phyloP scores from a whole-genome alignment of 495 filamentous ascomycete genomes.

The Aspergillus bridgeri region DNA sequence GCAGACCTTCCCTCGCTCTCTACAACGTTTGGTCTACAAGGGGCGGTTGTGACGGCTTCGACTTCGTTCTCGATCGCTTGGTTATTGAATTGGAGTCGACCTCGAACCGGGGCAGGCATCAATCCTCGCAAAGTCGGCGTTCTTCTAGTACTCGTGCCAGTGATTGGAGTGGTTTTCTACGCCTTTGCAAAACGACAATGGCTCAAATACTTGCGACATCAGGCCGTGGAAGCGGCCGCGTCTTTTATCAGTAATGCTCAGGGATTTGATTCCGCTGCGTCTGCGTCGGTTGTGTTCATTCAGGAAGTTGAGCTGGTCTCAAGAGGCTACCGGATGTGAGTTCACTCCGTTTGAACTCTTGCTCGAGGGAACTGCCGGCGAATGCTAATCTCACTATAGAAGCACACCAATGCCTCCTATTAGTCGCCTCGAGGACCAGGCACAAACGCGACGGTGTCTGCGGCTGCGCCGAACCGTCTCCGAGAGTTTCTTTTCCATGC shows the following conservation, averaged over 20 bases:
- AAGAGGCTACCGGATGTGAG: slow-evolving; percentile 86
- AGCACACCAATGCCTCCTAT: slow-evolving; percentile 83
- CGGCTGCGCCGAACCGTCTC: slow-evolving; percentile 73
- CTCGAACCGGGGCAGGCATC: slow-evolving; percentile 31
- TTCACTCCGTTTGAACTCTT: slow-evolving; percentile 2
- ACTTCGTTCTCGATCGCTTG: slow-evolving; percentile 69
- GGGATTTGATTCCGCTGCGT: slow-evolving; percentile 76
- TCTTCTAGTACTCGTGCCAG: slow-evolving; percentile 53
- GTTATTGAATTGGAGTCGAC: slow-evolving; percentile 63
- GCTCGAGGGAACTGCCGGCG: not conserved
- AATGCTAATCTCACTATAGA: slow-evolving; percentile 51
- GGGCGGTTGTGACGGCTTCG: slow-evolving; percentile 49
- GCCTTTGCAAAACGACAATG: slow-evolving; percentile 77
- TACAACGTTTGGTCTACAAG: slow-evolving; percentile 44
- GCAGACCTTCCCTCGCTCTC: slow-evolving; percentile 40
- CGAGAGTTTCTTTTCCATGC: slow-evolving; percentile 62
- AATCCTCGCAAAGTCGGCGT: slow-evolving; percentile 51
- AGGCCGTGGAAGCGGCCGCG: slow-evolving; percentile 71
- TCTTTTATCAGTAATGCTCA: slow-evolving; percentile 72
- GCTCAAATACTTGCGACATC: slow-evolving; percentile 75
- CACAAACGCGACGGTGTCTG: slow-evolving; percentile 72
- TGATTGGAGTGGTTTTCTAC: slow-evolving; percentile 58
- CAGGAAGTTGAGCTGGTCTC: slow-evolving; percentile 97
- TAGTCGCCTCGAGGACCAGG: slow-evolving; percentile 72
- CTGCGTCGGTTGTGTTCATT: slow-evolving; percentile 78